These are phyloP conservation scores for Selaginella tamariscina DNA, from an alignment of 75 land plant species.

Conservation along the genomic window DNA sequence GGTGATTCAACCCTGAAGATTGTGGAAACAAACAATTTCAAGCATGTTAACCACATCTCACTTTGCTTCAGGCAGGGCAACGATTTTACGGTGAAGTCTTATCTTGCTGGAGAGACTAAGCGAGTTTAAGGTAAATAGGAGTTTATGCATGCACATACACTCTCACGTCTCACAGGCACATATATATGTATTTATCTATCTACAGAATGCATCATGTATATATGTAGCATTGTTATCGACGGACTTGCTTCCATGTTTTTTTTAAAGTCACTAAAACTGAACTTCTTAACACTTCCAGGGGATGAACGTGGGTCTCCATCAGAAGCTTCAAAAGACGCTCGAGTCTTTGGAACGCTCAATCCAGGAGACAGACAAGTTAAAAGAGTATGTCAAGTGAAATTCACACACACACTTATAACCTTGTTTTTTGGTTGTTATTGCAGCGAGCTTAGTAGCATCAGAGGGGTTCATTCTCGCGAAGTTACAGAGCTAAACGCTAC, in stretches of 20 bases:
- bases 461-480: neutral
- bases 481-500: neutral
- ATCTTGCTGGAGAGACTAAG: slow-evolving; percentile 34
- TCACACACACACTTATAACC: neutral
- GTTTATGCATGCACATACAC: too few species aligned
- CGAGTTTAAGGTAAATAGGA: slow-evolving; percentile 31
- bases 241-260: neutral
- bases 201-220: too few species aligned
- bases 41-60: slow-evolving; percentile 35
- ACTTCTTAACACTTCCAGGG: slow-evolving; percentile 5
- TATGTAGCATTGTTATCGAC: too few species aligned
- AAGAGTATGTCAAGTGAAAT: slow-evolving; percentile 17
- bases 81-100: slow-evolving; percentile 28
- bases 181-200: too few species aligned
- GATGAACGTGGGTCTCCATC: slow-evolving; percentile 28
- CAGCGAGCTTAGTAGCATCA: neutral
- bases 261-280: neutral
- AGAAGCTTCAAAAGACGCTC: slow-evolving; percentile 29
- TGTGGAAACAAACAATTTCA: slow-evolving; percentile 36
- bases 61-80: slow-evolving; percentile 37
- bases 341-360: slow-evolving; percentile 19
- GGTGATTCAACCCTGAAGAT: slow-evolving; percentile 33
- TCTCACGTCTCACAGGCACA: too few species aligned
- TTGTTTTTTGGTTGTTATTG: neutral
- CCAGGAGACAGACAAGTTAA: slow-evolving; percentile 19